Base-by-base conservation (phyloP, 2,329 filamentous ascomycete species). In the Triangularia setosa region DNA sequence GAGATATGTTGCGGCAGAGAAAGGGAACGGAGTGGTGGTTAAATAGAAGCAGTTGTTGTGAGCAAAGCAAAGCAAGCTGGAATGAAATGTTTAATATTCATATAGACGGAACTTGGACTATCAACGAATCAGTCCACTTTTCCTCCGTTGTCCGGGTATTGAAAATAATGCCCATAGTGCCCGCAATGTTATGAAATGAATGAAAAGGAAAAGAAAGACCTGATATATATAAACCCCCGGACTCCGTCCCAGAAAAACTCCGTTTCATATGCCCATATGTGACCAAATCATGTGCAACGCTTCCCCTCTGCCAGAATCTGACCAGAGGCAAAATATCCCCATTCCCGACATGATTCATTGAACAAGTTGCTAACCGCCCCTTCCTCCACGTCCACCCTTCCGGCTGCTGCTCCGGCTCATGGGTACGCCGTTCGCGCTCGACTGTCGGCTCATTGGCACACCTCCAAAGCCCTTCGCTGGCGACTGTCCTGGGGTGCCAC, bases 391-490 rank as follows among this genome's bases (percentile, higher is more conserved):
- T 73, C 71, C 65, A 3, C 79, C 80, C 58, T 83, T 83, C 60
- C 83, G 78, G 23, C 79, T 80, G 67, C 82, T 84, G 54, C 80
- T 78, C 24, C 78, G 64, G 53, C 70, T 72, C 71, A 73, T 73
- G 2, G 71, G 71, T 12, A 71, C 71, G 7, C 75, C 72, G 24
- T 74, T 74, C 14, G 71, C 76, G 58, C 80, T 83, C 28, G 81
- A 81, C 70, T 83, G 81, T 23, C 84, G 78, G 68, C 83, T 86
- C 84, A 86, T 86, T 12, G 82, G 77, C 30, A 81, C 80, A 52
- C 84, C 84, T 24, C 83, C 83, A 3, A 81, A 76, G 0, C 76
- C 65, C 58, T 71, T 72, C 35, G 68, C 69, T 30, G 70, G 70
- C 33, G 71, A 74, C 57, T 82, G 69, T 1, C 65, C 65, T 16